These are phyloP conservation scores for Fusarium hostae DNA, from an alignment of 2,329 filamentous ascomycete species.

Conservation along the genomic window DNA sequence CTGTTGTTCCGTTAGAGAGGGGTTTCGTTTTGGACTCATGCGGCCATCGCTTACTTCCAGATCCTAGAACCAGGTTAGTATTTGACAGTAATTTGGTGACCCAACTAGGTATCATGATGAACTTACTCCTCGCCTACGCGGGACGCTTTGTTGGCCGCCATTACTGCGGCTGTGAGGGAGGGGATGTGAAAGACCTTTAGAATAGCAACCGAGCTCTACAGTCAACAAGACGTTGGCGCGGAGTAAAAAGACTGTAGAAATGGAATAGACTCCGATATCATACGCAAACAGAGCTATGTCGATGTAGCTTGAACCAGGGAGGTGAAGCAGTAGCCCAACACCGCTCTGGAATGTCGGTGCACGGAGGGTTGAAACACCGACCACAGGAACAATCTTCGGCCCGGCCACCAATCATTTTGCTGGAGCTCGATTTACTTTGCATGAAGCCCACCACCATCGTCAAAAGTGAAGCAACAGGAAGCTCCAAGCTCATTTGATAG, in stretches of 20 bases:
- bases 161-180: slow-evolving; percentile 45
- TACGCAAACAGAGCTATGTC: slow-evolving; percentile 5
- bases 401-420: slow-evolving; percentile 47
- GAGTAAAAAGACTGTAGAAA: neutral
- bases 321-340: slow-evolving; percentile 34
- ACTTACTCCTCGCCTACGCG: slow-evolving; percentile 72
- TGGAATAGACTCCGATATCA: neutral
- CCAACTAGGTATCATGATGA: neutral
- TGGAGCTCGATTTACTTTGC: slow-evolving; percentile 33
- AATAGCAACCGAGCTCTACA: neutral
- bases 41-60: slow-evolving; percentile 79
- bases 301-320: slow-evolving; percentile 19
- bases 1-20: slow-evolving; percentile 59
- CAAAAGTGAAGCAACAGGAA: slow-evolving; percentile 24
- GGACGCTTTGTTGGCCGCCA: slow-evolving; percentile 71
- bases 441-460: slow-evolving; percentile 31
- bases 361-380: slow-evolving; percentile 40
- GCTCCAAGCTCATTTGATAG: slow-evolving; percentile 22
- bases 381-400: slow-evolving; percentile 50
- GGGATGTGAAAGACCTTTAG: neutral
- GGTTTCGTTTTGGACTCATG: neutral
- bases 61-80: slow-evolving; percentile 68
- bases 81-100: neutral
- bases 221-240: neutral
- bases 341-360: slow-evolving; percentile 39